These are phyloP conservation scores for Rheum nobile DNA, from an alignment of 148 eudicot genomes.

Conservation along the genomic window DNA sequence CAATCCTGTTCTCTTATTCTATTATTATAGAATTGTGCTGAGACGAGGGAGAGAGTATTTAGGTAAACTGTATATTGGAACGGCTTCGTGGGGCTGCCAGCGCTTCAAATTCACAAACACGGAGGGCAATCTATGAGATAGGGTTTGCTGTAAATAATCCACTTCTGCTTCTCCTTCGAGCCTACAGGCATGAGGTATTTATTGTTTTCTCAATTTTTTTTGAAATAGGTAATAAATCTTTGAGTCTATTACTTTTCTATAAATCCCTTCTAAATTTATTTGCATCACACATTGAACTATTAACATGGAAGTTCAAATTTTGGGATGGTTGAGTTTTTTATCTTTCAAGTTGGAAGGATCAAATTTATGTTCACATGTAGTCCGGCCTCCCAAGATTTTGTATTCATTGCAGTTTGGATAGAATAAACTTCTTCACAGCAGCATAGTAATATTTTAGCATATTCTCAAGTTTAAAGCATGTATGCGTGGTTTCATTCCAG, in stretches of 20 bases:
- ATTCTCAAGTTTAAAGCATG: background rate
- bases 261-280: too few species aligned
- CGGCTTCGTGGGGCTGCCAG: constrained; percentile 93
- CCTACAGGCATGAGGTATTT: constrained; percentile 80
- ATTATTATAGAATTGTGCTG: background rate
- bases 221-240: background rate
- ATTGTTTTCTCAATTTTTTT: background rate
- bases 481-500: background rate
- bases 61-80: constrained; percentile 88
- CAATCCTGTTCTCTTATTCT: background rate
- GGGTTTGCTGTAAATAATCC: constrained; percentile 71
- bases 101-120: constrained; percentile 89
- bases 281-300: background rate
- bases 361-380: background rate
- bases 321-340: background rate
- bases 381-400: background rate
- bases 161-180: constrained; percentile 60
- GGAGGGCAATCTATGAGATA: constrained; percentile 82
- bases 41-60: constrained; percentile 11
- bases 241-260: background rate
- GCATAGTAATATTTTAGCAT: background rate
- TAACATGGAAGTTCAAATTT: background rate
- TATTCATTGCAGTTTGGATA: background rate
- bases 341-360: background rate
- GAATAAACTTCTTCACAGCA: background rate